These are phyloP conservation scores for Debaryomyces nepalensis DNA, from an alignment of 1,139 yeast genomes.

Conservation along the genomic window DNA sequence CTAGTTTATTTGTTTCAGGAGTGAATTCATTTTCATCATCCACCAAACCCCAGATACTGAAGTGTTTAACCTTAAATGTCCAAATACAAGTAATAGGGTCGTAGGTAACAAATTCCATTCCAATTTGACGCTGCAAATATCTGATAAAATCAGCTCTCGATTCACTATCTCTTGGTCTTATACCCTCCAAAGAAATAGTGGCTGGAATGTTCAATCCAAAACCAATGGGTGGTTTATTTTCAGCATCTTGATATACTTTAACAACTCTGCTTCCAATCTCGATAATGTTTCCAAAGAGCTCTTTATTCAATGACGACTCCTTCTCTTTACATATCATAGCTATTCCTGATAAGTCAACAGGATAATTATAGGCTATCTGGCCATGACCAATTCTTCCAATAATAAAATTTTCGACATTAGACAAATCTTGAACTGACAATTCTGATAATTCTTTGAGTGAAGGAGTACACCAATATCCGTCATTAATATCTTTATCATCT, in stretches of 20 bases:
- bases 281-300: conserved; percentile 62
- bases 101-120: conserved; percentile 80
- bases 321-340: conserved; percentile 34
- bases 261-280: conserved; percentile 61
- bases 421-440: conserved; percentile 54
- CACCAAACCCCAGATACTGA: conserved; percentile 90
- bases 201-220: conserved; percentile 84
- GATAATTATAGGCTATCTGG: conserved; percentile 68
- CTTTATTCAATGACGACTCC: conserved; percentile 27
- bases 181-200: conserved; percentile 72
- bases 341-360: conserved; percentile 69
- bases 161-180: conserved; percentile 49
- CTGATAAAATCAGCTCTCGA: conserved; percentile 46
- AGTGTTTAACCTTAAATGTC: conserved; percentile 87
- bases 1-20: conserved; percentile 22
- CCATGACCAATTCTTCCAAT: conserved; percentile 81
- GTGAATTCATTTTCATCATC: conserved; percentile 58
- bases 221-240: conserved; percentile 66
- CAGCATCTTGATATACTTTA: conserved; percentile 66
- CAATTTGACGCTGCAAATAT: conserved; percentile 52
- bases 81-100: conserved; percentile 78
- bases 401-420: conserved; percentile 66
- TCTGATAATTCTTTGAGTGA: conserved; percentile 56
- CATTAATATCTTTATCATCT: conserved; percentile 18
- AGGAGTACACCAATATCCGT: conserved; percentile 85